Evolutionary conservation across 2,329 filamentous ascomycete genomes (phyloP).

Genomic region (Pyrenophora teres): DNA sequence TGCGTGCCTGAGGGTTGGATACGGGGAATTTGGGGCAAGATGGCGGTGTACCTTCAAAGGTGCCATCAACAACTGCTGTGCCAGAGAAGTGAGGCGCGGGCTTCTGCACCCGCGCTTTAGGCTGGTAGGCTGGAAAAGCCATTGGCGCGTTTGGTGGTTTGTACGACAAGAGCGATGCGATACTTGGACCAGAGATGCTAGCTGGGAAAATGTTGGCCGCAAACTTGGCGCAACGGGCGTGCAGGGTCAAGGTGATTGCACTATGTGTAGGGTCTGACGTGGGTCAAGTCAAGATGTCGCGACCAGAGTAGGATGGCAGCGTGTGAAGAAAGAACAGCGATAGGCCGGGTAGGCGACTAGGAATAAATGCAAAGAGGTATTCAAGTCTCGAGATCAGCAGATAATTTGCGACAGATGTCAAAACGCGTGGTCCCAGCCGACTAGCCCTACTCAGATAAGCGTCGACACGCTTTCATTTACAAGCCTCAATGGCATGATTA

Average conservation of each 20-base stretch:
- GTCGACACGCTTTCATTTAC: slow-evolving; percentile 2
- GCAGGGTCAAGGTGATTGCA: not conserved
- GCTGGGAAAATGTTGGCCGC: not conserved
- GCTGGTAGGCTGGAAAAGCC: slow-evolving; percentile 42
- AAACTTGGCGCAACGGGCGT: not conserved
- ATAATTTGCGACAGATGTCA: slow-evolving; percentile 37
- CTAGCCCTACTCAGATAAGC: slow-evolving; percentile 25
- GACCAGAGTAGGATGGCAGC: slow-evolving; percentile 2
- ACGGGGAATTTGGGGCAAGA: not conserved
- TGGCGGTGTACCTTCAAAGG: slow-evolving; percentile 45
- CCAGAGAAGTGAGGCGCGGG: slow-evolving; percentile 46
- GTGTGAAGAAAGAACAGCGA: not conserved
- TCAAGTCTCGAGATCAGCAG: slow-evolving; percentile 28
- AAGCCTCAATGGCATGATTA: not conserved
- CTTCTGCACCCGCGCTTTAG: slow-evolving; percentile 48
- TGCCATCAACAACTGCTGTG: slow-evolving; percentile 48
- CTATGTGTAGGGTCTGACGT: slow-evolving; percentile 1
- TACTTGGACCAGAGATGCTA: slow-evolving; percentile 4
- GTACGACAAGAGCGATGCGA: slow-evolving; percentile 14
- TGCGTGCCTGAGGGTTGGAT: slow-evolving; percentile 3
- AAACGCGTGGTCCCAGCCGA: slow-evolving; percentile 25
- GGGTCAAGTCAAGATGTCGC: slow-evolving; percentile 3
- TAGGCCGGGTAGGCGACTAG: slow-evolving; percentile 8
- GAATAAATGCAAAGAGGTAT: slow-evolving; percentile 11
- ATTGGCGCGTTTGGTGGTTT: slow-evolving; percentile 26